Base-by-base conservation (phyloP, 1,139 yeast species). In the Candida tetrigidarum region DNA sequence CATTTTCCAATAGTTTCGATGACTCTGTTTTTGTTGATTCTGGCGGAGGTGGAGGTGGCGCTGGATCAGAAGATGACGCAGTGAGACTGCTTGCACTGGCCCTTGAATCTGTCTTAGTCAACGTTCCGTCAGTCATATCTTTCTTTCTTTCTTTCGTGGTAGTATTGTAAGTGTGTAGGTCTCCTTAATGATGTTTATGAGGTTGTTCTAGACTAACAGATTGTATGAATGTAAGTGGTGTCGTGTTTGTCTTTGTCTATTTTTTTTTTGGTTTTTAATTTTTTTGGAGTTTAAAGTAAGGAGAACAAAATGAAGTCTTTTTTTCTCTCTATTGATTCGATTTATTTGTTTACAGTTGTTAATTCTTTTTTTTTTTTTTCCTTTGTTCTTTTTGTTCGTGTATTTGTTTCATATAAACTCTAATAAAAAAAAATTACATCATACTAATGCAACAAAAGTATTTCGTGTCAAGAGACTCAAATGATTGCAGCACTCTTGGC, bases 1-100 rank as follows among this genome's bases (percentile, higher is more conserved):
- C 54, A 28, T 25, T 45, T 10, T 48, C 51, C 14, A 51, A 46
- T 19, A 50, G 42, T 18, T 43, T 41, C 7, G 46, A 29, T 9
- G 50, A 39, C 16, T 42, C 46, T 8, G 47, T 28, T 20, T 33
- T 28, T n/a, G 41, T 20, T 8, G 25, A 15, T 23, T 39, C 11
- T 9, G 30, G 25, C 14, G 39, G 33, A 11, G 25, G 27, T 12
- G 40, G 39, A 2, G 44, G 30, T 11, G 30, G 29, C 8, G 32
- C 25, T 3, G 39, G 39, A 6, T 20, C 29, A 3, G 41, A 14
- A 5, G 41, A 16, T 5, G 41, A 30, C 7, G 25, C 36, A 6
- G 41, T 38, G 18, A 38, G 27, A 30, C 41, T 38, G 27, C 29
- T 23, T 16, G 32, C 19, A 23, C 36, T 38, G 15, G 23, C 15